These are phyloP conservation scores for Chaetomium sp. DNA, from an alignment of 2,329 filamentous ascomycete genomes.

Conservation along the genomic window DNA sequence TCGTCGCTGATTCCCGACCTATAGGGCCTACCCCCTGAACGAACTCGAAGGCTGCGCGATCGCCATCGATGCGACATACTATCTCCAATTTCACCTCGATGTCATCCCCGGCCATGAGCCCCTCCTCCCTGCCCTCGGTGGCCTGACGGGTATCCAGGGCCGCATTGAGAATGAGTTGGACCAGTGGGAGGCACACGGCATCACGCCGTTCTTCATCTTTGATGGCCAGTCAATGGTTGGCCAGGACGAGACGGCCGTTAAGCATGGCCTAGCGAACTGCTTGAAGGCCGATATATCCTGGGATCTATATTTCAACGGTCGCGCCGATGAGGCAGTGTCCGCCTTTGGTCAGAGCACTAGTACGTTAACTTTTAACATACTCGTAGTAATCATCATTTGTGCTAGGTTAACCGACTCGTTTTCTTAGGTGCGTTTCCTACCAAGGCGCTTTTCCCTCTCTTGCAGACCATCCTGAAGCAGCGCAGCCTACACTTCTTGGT, in stretches of 20 bases:
- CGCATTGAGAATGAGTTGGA: constrained; percentile 73
- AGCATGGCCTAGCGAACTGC: constrained; percentile 59
- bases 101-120: constrained; percentile 70
- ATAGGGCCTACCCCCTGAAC: constrained; percentile 55
- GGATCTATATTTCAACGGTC: constrained; percentile 75
- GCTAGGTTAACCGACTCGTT: too few species aligned
- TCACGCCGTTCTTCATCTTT: constrained; percentile 85
- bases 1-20: constrained; percentile 9
- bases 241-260: constrained; percentile 62
- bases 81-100: constrained; percentile 72
- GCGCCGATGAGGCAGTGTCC: constrained; percentile 72
- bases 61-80: constrained; percentile 85
- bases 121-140: constrained; percentile 81
- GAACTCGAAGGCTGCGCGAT: constrained; percentile 69
- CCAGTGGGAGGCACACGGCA: constrained; percentile 60
- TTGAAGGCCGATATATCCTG: constrained; percentile 73
- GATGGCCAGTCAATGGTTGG: constrained; percentile 76
- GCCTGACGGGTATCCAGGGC: constrained; percentile 70
- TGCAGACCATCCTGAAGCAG: constrained; percentile 67
- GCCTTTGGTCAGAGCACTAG: constrained; percentile 76
- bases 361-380: constrained; percentile 32
- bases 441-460: constrained; percentile 66
- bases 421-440: constrained; percentile 59
- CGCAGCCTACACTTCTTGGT: constrained; percentile 70
- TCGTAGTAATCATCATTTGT: too few species aligned